phyloP scores from a whole-genome alignment of 176 grass and related monocot species.

The Tillandsia leiboldiana region DNA sequence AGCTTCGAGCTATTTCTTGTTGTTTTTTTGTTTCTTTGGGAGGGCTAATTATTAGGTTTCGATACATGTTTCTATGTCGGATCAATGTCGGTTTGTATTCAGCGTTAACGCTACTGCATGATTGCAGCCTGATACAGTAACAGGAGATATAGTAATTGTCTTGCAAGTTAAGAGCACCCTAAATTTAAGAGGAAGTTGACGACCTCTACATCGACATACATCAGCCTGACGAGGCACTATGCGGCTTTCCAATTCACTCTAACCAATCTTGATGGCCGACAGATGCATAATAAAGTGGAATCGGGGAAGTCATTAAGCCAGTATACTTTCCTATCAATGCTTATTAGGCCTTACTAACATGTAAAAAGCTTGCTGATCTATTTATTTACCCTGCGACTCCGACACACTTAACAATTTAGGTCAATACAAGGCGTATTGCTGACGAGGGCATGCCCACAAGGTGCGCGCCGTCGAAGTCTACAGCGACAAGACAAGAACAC shows the following conservation, averaged over 20 bases:
- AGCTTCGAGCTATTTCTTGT: neutral
- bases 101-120: neutral
- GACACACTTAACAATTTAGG: slow-evolving; percentile 21
- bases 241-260: slow-evolving; percentile 88
- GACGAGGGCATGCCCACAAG: slow-evolving; percentile 98
- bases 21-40: neutral
- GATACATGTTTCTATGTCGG: neutral
- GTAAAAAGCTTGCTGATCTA: neutral
- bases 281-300: slow-evolving; percentile 83
- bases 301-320: slow-evolving; percentile 83
- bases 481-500: too few species aligned
- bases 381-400: too few species aligned
- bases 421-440: slow-evolving; percentile 77
- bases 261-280: slow-evolving; percentile 74
- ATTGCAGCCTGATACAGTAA: slow-evolving; percentile 74
- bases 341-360: neutral
- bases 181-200: slow-evolving; percentile 87
- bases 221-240: slow-evolving; percentile 87
- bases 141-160: slow-evolving; percentile 86
- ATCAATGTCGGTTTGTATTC: neutral
- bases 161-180: slow-evolving; percentile 79
- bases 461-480: too few species aligned
- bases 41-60: neutral
- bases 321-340: slow-evolving; percentile 16
- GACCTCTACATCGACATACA: slow-evolving; percentile 67